phyloP scores from a whole-genome alignment of 2,329 filamentous ascomycete species.

The Fusarium napiforme region DNA sequence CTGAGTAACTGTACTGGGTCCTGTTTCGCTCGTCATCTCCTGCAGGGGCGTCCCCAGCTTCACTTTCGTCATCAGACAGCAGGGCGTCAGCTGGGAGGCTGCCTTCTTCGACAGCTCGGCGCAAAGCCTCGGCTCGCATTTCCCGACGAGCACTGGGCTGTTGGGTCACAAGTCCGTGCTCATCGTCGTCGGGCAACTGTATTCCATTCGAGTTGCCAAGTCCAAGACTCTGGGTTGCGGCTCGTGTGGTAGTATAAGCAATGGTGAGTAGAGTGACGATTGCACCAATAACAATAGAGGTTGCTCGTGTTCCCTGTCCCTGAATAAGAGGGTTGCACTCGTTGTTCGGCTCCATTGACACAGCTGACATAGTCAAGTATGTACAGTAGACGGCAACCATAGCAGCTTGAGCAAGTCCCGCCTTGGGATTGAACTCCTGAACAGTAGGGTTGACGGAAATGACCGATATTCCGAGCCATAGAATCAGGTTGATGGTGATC shows the following conservation, averaged over 20 bases:
- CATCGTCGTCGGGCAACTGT: slow-evolving; percentile 75
- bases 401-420: slow-evolving; percentile 94
- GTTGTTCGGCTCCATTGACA: slow-evolving; percentile 97
- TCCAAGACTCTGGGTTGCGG: slow-evolving; percentile 88
- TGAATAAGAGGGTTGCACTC: slow-evolving; percentile 93
- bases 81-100: slow-evolving; percentile 91
- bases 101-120: slow-evolving; percentile 91
- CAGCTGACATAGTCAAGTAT: slow-evolving; percentile 96
- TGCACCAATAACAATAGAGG: slow-evolving; percentile 90
- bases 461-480: slow-evolving; percentile 82
- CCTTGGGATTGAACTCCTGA: slow-evolving; percentile 91
- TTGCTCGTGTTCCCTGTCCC: slow-evolving; percentile 87
- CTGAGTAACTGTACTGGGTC: slow-evolving; percentile 95
- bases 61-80: slow-evolving; percentile 76
- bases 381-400: slow-evolving; percentile 99
- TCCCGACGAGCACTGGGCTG: slow-evolving; percentile 84
- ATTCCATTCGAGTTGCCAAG: slow-evolving; percentile 65
- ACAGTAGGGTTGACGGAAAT: slow-evolving; percentile 90
- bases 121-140: slow-evolving; percentile 92
- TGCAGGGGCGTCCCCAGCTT: slow-evolving; percentile 68
- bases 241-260: slow-evolving; percentile 96
- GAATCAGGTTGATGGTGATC: slow-evolving; percentile 90
- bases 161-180: slow-evolving; percentile 88
- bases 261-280: slow-evolving; percentile 97
- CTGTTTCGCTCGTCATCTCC: slow-evolving; percentile 89